Conservation (phyloP, 495 filamentous ascomycete genomes). For the Hypoxylon trugodes region DNA sequence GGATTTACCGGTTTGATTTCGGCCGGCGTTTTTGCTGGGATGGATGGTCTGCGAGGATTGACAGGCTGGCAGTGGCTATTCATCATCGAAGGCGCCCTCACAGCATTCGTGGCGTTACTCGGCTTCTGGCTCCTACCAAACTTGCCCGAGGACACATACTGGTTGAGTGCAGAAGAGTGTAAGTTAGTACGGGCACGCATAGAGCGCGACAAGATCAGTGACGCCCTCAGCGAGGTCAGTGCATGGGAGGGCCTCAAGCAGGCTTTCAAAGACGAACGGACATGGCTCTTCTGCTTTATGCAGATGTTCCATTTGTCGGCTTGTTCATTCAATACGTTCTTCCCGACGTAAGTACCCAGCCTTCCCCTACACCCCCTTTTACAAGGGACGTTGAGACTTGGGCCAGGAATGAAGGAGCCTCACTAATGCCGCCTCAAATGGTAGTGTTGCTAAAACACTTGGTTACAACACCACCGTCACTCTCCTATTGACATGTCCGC, state of each 20-base stretch:
- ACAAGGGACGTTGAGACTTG: neutral
- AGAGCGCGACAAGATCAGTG: constrained; percentile 42
- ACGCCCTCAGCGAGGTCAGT: constrained; percentile 25
- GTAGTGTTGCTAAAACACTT: constrained; percentile 53
- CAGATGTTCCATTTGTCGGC: constrained; percentile 45
- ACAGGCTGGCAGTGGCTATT: constrained; percentile 44
- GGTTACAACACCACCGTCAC: constrained; percentile 54
- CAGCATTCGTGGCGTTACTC: constrained; percentile 36
- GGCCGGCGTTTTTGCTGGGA: constrained; percentile 35
- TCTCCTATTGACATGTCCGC: constrained; percentile 54
- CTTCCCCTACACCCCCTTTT: no score
- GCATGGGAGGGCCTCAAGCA: constrained; percentile 43
- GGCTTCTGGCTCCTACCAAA: constrained; percentile 44
- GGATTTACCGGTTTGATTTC: constrained; percentile 36
- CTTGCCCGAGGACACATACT: constrained; percentile 39
- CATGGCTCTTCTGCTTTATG: constrained; percentile 48
- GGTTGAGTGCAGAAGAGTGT: constrained; percentile 39
- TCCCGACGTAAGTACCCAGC: constrained; percentile 45
- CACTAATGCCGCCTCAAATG: neutral
- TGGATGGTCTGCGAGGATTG: constrained; percentile 36
- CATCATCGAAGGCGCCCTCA: constrained; percentile 43
- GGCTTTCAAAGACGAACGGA: constrained; percentile 38
- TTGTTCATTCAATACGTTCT: constrained; percentile 50
- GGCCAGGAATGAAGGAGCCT: neutral
- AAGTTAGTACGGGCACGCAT: constrained; percentile 40